Evolutionary conservation across 352 stramenopile genomes (phyloP).

Genomic region (Phytophthora boehmeriae): DNA sequence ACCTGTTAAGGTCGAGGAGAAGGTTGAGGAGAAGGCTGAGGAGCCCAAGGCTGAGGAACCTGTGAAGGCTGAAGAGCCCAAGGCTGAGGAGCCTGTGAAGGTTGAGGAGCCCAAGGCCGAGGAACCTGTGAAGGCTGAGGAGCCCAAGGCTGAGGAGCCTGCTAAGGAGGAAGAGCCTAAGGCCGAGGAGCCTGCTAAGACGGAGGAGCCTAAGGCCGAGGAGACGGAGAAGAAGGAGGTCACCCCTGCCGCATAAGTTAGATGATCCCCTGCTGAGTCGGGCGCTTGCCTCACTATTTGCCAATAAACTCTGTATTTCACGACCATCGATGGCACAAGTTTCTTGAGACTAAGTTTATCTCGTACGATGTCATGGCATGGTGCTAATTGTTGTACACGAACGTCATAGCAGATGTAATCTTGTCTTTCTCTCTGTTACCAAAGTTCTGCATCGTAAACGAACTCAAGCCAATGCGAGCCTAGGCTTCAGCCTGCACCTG

Average conservation of each 20-base stretch:
- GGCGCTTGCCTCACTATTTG: conserved; percentile 19
- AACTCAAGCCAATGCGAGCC: no score
- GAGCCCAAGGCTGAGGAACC: neutral
- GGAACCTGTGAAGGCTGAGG: conserved; percentile 3
- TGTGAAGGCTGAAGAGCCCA: conserved; percentile 2
- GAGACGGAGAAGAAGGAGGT: conserved; percentile 24
- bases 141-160: conserved; percentile 17
- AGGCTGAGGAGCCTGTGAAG: conserved; percentile 1
- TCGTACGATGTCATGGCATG: no score
- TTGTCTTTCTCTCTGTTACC: no score
- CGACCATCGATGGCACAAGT: neutral
- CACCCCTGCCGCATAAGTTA: conserved; percentile 27
- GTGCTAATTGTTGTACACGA: no score
- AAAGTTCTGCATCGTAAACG: no score
- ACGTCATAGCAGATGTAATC: no score
- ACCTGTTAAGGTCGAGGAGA: conserved; percentile 1
- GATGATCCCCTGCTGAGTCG: conserved; percentile 19
- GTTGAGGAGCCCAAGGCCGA: neutral
- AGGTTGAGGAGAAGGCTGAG: conserved; percentile 10
- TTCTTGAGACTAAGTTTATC: no score
- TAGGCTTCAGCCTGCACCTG: no score
- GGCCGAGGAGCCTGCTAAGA: neutral
- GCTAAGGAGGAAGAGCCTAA: neutral
- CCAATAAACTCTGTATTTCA: conserved; percentile 36
- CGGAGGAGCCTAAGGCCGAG: conserved; percentile 16